These are phyloP conservation scores for Podospora tetraspora DNA, from an alignment of 495 filamentous ascomycete species.

Conservation along the genomic window DNA sequence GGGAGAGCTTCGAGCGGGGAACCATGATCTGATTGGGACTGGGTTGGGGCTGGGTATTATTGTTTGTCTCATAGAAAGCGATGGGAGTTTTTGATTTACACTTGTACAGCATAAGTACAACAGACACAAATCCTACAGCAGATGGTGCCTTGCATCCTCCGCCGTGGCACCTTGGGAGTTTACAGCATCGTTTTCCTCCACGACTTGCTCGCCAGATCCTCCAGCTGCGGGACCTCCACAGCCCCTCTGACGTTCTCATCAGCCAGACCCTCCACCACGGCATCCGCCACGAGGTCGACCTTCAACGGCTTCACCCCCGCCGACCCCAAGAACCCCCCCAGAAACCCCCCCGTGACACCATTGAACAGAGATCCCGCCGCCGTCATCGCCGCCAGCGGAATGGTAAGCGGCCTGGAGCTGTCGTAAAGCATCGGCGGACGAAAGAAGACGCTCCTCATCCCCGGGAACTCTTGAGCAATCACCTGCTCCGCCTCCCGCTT, in stretches of 20 bases:
- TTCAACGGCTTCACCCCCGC: constrained; percentile 81
- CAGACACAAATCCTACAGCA: not conserved
- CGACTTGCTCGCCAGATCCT: constrained; percentile 64
- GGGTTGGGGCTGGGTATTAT: not conserved
- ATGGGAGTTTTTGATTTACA: constrained; percentile 1
- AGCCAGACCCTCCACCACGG: constrained; percentile 71
- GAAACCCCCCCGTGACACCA: constrained; percentile 61
- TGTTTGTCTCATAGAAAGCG: not conserved
- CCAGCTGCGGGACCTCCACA: constrained; percentile 63
- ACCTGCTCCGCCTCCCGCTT: constrained; percentile 85
- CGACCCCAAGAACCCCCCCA: constrained; percentile 69
- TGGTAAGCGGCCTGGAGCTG: constrained; percentile 68
- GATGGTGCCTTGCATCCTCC: not conserved
- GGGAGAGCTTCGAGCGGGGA: constrained; percentile 95
- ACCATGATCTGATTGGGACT: constrained; percentile 64
- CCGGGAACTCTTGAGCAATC: constrained; percentile 64
- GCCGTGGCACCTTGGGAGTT: constrained; percentile 14
- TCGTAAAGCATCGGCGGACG: constrained; percentile 89
- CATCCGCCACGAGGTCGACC: constrained; percentile 78
- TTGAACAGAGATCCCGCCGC: constrained; percentile 67
- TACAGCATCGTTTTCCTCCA: constrained; percentile 82
- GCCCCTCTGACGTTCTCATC: constrained; percentile 64
- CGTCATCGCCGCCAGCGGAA: constrained; percentile 73
- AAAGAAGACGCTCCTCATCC: constrained; percentile 74
- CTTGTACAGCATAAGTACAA: not conserved